Evolutionary conservation across 1,284 basidiomycete genomes (phyloP).

Genomic region (Xerocomus nothofagi): DNA sequence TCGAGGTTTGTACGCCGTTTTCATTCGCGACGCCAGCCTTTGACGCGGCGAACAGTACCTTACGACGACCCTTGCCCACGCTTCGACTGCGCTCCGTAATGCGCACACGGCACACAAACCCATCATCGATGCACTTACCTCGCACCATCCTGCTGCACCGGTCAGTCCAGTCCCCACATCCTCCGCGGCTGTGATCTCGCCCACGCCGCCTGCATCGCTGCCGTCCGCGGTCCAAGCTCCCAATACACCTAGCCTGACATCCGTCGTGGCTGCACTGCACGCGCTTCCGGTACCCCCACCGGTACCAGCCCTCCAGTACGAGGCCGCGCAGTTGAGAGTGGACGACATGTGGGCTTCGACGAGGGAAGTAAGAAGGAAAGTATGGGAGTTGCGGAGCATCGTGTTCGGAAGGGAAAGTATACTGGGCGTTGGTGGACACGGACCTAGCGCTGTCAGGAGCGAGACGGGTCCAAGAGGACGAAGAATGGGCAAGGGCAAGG

Average conservation of each 20-base stretch:
- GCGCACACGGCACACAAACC: slow-evolving; percentile 54
- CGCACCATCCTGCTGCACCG: slow-evolving; percentile 19
- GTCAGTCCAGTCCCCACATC: neutral
- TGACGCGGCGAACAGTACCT: slow-evolving; percentile 42
- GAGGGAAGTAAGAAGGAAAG: slow-evolving; percentile 58
- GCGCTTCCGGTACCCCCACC: slow-evolving; percentile 37
- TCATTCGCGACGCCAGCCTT: slow-evolving; percentile 2
- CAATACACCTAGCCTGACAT: slow-evolving; percentile 10
- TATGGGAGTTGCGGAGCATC: slow-evolving; percentile 55
- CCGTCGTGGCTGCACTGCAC: slow-evolving; percentile 27
- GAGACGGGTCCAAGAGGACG: slow-evolving; percentile 21
- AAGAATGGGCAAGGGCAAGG: slow-evolving; percentile 17
- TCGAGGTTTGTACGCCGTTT: slow-evolving; percentile 31
- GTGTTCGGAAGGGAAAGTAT: slow-evolving; percentile 35
- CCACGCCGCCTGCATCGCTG: slow-evolving; percentile 4
- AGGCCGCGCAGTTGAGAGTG: slow-evolving; percentile 64
- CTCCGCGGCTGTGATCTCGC: neutral
- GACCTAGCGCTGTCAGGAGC: slow-evolving; percentile 41
- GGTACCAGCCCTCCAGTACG: slow-evolving; percentile 67
- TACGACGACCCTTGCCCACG: slow-evolving; percentile 49
- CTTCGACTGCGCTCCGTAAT: slow-evolving; percentile 53
- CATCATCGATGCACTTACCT: slow-evolving; percentile 48
- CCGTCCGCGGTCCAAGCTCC: slow-evolving; percentile 4
- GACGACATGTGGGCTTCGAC: slow-evolving; percentile 67
- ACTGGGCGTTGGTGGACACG: slow-evolving; percentile 15